phyloP scores from a whole-genome alignment of 139 green algal genomes.

The Tetratostichococcus sp. region DNA sequence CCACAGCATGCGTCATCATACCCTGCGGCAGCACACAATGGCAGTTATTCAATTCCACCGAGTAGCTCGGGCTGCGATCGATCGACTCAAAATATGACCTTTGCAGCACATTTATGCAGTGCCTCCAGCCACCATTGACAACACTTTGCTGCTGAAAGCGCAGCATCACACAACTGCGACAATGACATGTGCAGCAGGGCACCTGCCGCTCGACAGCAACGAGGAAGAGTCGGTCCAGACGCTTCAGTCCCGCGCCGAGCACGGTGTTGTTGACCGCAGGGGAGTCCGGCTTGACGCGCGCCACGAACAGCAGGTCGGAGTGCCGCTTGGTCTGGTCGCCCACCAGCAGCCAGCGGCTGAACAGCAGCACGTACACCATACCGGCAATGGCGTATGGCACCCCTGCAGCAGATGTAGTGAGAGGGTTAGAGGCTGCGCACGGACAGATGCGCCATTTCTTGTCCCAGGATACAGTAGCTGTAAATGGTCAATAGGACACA shows the following conservation, averaged over 20 bases:
- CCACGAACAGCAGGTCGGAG: slow-evolving; percentile 30
- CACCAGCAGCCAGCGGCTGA: slow-evolving; percentile 5
- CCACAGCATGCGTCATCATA: not conserved
- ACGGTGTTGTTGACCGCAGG: slow-evolving; percentile 7
- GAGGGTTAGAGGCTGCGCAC: not conserved
- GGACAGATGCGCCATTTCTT: too few species aligned
- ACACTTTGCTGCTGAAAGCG: too few species aligned
- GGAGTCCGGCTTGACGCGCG: slow-evolving; percentile 19
- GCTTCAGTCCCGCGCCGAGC: slow-evolving; percentile 1
- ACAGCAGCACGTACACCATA: slow-evolving; percentile 26
- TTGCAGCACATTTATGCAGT: too few species aligned
- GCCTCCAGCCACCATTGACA: too few species aligned
- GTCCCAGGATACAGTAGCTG: too few species aligned
- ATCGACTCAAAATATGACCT: too few species aligned
- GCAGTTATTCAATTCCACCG: not conserved
- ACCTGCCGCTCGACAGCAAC: slow-evolving; percentile 7
- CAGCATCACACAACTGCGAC: too few species aligned
- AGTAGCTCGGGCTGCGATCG: too few species aligned
- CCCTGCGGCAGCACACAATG: not conserved
- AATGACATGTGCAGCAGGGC: too few species aligned
- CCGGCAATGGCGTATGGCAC: slow-evolving; percentile 30
- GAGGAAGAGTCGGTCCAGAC: slow-evolving; percentile 18
- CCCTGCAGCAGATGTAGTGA: slow-evolving; percentile 9
- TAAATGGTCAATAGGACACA: too few species aligned
- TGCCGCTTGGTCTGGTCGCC: slow-evolving; percentile 11